Percentiles rank a stretch among this genome's conserved stretches.
Evolutionary conservation across 768 basidiomycete genomes (phyloP).

Genomic region (Nidularia pulvinata): DNA sequence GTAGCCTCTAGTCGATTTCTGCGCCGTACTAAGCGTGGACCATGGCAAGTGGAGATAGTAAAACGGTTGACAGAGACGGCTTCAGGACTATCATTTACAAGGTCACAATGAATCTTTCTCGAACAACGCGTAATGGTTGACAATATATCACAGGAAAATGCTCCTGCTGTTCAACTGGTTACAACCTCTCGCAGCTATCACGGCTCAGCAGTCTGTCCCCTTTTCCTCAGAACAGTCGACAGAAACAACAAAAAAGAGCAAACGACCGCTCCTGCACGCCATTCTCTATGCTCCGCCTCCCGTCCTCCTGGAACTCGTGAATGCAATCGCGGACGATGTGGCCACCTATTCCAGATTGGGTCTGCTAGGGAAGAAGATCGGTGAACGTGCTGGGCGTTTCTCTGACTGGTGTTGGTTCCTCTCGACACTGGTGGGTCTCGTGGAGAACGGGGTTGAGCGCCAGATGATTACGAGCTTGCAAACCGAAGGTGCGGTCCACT

Average conservation of each 20-base stretch:
- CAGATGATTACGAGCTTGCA: constrained; percentile 65
- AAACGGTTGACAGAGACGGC: constrained; percentile 61
- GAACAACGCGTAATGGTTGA: constrained; percentile 45
- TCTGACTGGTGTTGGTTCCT: constrained; percentile 90
- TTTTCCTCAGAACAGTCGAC: constrained; percentile 47
- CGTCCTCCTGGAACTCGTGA: constrained; percentile 75
- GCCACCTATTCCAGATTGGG: constrained; percentile 75
- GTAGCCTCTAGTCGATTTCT: constrained; percentile 33
- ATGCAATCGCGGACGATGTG: constrained; percentile 78
- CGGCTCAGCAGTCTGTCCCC: constrained; percentile 68
- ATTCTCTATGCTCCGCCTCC: constrained; percentile 82
- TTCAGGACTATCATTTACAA: constrained; percentile 72
- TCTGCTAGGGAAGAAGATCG: constrained; percentile 60
- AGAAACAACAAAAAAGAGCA: constrained; percentile 30
- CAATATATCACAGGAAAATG: constrained; percentile 66
- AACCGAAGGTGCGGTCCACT: constrained; percentile 47
- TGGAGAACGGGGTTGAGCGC: constrained; percentile 83
- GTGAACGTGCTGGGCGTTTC: constrained; percentile 70
- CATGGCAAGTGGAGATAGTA: constrained; percentile 58
- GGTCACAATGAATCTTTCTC: constrained; percentile 38
- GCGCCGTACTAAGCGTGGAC: constrained; percentile 38
- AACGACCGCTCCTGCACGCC: constrained; percentile 70
- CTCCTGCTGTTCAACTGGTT: constrained; percentile 88
- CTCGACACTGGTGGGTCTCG: constrained; percentile 75
- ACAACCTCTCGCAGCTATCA: constrained; percentile 67